Conservation (phyloP, 768 basidiomycete genomes). For the Pluteus cervinus region DNA sequence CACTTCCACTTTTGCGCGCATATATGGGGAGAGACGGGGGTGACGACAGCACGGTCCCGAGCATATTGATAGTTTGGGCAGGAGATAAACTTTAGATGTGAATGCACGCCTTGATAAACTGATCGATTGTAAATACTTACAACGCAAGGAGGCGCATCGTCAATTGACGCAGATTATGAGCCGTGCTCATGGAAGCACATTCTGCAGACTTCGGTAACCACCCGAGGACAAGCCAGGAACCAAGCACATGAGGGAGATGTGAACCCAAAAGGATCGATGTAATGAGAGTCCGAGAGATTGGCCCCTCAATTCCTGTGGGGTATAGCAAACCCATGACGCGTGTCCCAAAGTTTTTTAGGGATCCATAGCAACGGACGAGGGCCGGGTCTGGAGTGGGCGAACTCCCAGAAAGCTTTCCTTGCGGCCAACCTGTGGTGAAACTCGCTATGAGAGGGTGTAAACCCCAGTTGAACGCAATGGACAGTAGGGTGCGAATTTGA, state of each 20-base stretch:
- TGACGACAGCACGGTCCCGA: conserved; percentile 53
- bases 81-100: conserved; percentile 49
- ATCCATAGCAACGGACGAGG: conserved; percentile 33
- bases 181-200: conserved; percentile 27
- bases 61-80: conserved; percentile 56
- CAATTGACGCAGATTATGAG: conserved; percentile 43
- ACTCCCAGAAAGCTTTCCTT: conserved; percentile 16
- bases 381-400: conserved; percentile 40
- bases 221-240: conserved; percentile 56
- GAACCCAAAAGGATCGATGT: conserved; percentile 49
- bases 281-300: conserved; percentile 52
- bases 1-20: conserved; percentile 51
- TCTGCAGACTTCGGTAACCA: conserved; percentile 61
- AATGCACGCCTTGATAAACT: conserved; percentile 10
- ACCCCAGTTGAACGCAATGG: conserved; percentile 71
- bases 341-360: conserved; percentile 35
- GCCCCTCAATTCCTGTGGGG: conserved; percentile 41
- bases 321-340: conserved; percentile 48
- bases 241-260: conserved; percentile 54
- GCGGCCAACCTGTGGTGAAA: conserved; percentile 35
- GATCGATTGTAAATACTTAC: conserved; percentile 37
- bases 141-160: conserved; percentile 53
- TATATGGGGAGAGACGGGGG: conserved; percentile 38
- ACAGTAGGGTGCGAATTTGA: conserved; percentile 55
- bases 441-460: conserved; percentile 45